Evolutionary conservation across 176 grass and related monocot genomes (phyloP).

Genomic region (Hordeum marinum): DNA sequence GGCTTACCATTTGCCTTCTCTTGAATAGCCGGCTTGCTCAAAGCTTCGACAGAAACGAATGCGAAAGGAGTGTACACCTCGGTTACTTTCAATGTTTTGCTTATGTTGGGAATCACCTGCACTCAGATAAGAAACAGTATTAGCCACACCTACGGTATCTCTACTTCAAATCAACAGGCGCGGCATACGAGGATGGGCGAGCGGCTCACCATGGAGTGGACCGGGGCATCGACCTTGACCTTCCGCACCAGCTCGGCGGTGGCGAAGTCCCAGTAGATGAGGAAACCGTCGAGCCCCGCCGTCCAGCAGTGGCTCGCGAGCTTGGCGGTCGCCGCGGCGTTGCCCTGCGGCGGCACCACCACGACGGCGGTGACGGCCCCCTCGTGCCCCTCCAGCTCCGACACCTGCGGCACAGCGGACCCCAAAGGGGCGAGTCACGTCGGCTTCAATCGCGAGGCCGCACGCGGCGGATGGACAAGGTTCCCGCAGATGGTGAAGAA

Average conservation of each 20-base stretch:
- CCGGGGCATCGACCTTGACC: constrained; percentile 59
- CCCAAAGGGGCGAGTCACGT: neutral
- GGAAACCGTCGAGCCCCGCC: constrained; percentile 61
- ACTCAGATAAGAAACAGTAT: neutral
- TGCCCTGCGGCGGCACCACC: constrained; percentile 35
- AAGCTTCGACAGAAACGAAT: constrained; percentile 68
- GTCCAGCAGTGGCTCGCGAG: constrained; percentile 77
- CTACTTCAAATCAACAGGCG: neutral
- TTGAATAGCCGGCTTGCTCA: constrained; percentile 33
- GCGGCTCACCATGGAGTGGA: constrained; percentile 71
- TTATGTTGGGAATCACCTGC: constrained; percentile 71
- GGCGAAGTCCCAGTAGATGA: constrained; percentile 78
- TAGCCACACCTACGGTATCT: neutral
- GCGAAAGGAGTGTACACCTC: constrained; percentile 46
- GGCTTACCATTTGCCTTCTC: constrained; percentile 40
- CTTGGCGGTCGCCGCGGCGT: constrained; percentile 19
- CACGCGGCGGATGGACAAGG: neutral
- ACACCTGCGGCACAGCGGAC: constrained; percentile 20
- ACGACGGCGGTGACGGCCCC: constrained; percentile 68
- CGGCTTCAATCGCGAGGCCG: neutral
- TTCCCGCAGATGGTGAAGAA: neutral
- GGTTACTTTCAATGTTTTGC: constrained; percentile 28
- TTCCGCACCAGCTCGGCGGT: constrained; percentile 55
- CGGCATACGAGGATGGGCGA: neutral
- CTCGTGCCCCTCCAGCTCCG: constrained; percentile 88